phyloP scores from a whole-genome alignment of 1,284 basidiomycete species.

The Boletus subluridellus region DNA sequence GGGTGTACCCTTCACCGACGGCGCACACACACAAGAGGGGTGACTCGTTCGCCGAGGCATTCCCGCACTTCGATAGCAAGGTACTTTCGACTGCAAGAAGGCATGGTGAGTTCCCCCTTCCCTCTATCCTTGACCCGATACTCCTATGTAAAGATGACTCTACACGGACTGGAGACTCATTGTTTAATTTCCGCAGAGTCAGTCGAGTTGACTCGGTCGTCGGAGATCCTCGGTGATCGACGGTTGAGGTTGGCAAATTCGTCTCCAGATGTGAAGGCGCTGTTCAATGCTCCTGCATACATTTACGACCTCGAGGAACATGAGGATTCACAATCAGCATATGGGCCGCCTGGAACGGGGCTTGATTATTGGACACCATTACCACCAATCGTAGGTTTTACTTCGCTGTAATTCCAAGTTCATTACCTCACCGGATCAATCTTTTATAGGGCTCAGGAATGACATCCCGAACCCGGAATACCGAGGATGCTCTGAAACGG shows the following conservation, averaged over 20 bases:
- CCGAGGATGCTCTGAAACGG: constrained; percentile 75
- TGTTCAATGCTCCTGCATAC: constrained; percentile 82
- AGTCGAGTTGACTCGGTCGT: constrained; percentile 66
- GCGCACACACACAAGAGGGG: constrained; percentile 74
- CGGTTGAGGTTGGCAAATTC: constrained; percentile 81
- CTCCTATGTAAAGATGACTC: neutral
- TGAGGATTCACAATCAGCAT: constrained; percentile 58
- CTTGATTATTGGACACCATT: constrained; percentile 73
- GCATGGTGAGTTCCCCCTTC: constrained; percentile 48
- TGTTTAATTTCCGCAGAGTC: constrained; percentile 50
- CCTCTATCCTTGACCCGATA: constrained; percentile 3
- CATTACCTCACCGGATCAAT: constrained; percentile 18
- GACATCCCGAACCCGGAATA: constrained; percentile 58
- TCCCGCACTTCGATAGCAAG: constrained; percentile 96
- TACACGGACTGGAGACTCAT: constrained; percentile 14
- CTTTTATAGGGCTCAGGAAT: constrained; percentile 57
- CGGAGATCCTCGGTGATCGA: constrained; percentile 70
- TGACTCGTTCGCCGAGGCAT: constrained; percentile 92
- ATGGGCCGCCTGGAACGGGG: constrained; percentile 43
- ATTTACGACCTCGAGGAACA: constrained; percentile 73
- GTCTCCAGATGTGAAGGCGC: constrained; percentile 91
- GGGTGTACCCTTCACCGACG: constrained; percentile 72
- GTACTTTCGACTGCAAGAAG: constrained; percentile 75
- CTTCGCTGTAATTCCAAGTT: constrained; percentile 15
- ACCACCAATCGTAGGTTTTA: constrained; percentile 63